Base-by-base conservation (phyloP, 768 basidiomycete species). In the Termitomyces sp. region DNA sequence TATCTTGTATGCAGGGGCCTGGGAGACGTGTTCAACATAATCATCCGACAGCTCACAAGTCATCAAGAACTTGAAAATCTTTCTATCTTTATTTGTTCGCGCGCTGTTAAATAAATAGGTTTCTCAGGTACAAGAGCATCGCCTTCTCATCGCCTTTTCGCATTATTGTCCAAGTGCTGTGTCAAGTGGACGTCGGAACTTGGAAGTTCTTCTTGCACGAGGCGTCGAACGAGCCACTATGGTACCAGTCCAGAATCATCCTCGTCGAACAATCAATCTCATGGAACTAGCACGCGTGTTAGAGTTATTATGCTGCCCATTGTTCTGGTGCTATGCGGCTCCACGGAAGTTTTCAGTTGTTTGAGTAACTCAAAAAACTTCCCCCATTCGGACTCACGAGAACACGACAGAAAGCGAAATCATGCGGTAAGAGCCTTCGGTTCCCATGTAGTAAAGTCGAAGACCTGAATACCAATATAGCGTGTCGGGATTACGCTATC, bases 1-100 rank as follows among this genome's bases (percentile, higher is more conserved):
- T 3, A 13, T 13, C 2, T 41, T 3, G 16, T 5, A 26, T 14
- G 26, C 44, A 26, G 12, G 20, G 44, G 23, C n/a, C 32, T 36
- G 61, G 61, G 23, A 32, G 47, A 36, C 55, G 63, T 64, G 65
- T 52, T 32, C 47, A 48, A 43, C 35, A 51, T 28, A 16, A 23
- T 33, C 13, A 10, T 51, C 23, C 8, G 16, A 26, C 14, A 8
- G 8, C 13, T 16, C 13, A 18, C 36, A 46, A 51, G 32, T 14
- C 40, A 50, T 33, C 49, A 51, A 58, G 33, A 46, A 38, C 5
- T 46, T 44, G 18, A 54, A 35, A 3, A 16, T 41, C 8, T 32
- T 51, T 36, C 47, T 26, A 26, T 23, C 38, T 38, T 26, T 52
- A 18, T 28, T 36, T 28, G 26, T 40, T 53, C 5, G 28, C 10